These are phyloP conservation scores for Microdochium bolleyi DNA, from an alignment of 2,329 filamentous ascomycete genomes.

Conservation along the genomic window DNA sequence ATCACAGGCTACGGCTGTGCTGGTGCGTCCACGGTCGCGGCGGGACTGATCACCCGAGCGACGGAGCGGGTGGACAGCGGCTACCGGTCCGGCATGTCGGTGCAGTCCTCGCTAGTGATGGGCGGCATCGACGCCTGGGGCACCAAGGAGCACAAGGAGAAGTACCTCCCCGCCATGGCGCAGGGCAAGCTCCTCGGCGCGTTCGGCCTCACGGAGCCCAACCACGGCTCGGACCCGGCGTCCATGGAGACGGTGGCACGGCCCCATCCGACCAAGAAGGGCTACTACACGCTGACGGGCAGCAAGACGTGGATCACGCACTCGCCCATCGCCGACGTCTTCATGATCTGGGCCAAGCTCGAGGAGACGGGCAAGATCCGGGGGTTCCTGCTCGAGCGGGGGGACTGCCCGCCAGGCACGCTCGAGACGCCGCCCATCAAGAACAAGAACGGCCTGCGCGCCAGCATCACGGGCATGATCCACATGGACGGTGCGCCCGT, in stretches of 20 bases:
- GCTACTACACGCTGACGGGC: conserved; percentile 71
- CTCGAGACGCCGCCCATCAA: conserved; percentile 88
- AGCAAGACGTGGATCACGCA: conserved; percentile 96
- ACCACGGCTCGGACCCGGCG: conserved; percentile 86
- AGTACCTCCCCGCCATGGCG: conserved; percentile 71
- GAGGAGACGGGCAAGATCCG: conserved; percentile 88
- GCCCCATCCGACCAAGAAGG: conserved; percentile 75
- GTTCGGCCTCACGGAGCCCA: conserved; percentile 87
- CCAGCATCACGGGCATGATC: conserved; percentile 96
- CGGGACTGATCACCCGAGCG: conserved; percentile 82
- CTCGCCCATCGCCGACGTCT: conserved; percentile 77
- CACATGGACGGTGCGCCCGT: conserved; percentile 89
- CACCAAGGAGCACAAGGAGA: conserved; percentile 79
- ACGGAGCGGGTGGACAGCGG: conserved; percentile 88
- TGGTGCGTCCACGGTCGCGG: conserved; percentile 78
- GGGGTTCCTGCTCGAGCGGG: conserved; percentile 83
- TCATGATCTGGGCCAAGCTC: conserved; percentile 89
- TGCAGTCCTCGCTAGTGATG: conserved; percentile 90
- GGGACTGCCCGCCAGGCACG: conserved; percentile 77
- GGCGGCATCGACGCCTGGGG: conserved; percentile 85
- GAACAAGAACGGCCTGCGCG: conserved; percentile 89
- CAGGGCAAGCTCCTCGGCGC: conserved; percentile 76
- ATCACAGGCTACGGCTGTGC: conserved; percentile 86
- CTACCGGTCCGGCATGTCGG: conserved; percentile 87
- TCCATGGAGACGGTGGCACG: conserved; percentile 86